Percentiles rank a stretch among this genome's conserved stretches.
Conservation (phyloP, 2,329 filamentous ascomycete species). For the Verticillium klebahnii region DNA sequence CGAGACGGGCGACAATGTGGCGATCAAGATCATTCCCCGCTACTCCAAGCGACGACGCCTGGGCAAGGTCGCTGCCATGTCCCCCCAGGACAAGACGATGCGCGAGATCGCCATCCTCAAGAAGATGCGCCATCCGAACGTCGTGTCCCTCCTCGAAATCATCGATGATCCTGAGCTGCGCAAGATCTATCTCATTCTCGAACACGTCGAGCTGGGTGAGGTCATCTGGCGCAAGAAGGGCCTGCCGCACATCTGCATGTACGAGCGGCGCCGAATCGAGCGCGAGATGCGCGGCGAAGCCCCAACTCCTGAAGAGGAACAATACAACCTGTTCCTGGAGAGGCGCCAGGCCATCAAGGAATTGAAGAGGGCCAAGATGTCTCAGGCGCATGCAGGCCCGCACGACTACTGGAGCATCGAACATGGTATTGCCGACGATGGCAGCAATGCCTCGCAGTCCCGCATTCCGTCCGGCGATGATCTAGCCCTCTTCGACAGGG, state of each 20-base stretch:
- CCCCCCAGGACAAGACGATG: conserved; percentile 76
- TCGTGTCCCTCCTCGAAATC: conserved; percentile 91
- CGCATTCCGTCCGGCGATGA: conserved; percentile 38
- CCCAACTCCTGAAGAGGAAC: conserved; percentile 56
- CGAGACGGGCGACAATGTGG: conserved; percentile 71
- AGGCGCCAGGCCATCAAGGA: conserved; percentile 55
- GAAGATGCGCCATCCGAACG: conserved; percentile 95
- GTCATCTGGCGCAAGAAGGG: conserved; percentile 92
- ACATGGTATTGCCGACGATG: conserved; percentile 60
- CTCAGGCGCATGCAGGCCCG: conserved; percentile 42
- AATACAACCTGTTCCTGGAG: conserved; percentile 55
- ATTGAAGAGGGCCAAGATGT: conserved; percentile 51
- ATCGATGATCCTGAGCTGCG: conserved; percentile 95
- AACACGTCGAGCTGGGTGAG: conserved; percentile 91
- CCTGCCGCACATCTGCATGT: conserved; percentile 72
- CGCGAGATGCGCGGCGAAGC: conserved; percentile 60
- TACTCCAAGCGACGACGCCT: conserved; percentile 90
- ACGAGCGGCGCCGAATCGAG: conserved; percentile 78
- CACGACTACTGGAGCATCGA: conserved; percentile 81
- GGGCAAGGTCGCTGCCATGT: conserved; percentile 68
- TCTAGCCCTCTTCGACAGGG: conserved; percentile 26
- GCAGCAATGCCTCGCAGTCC: conserved; percentile 33
- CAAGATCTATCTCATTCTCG: conserved; percentile 97
- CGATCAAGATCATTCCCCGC: conserved; percentile 97
- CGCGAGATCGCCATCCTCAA: conserved; percentile 97